These are phyloP conservation scores for Asterochloris sp. DNA, from an alignment of 139 green algal genomes.

Conservation along the genomic window DNA sequence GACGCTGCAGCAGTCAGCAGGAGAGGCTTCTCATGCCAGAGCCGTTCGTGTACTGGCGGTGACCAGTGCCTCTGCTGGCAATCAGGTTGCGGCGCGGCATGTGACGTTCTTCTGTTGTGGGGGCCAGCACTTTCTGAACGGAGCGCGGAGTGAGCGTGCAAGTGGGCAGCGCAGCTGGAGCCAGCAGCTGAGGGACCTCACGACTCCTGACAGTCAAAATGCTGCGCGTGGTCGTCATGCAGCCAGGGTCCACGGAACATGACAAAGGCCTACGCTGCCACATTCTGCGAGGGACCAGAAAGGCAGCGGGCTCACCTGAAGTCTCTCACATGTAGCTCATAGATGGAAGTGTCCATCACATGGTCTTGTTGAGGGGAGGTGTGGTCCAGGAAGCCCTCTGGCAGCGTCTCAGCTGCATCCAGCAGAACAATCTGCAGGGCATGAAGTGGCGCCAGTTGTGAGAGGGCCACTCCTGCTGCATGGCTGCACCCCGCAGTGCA, in stretches of 20 bases:
- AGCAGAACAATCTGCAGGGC: conserved; percentile 40
- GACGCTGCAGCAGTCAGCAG: conserved; percentile 35
- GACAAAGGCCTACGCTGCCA: neutral
- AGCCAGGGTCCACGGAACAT: neutral
- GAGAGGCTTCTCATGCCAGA: neutral
- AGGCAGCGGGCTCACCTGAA: conserved; percentile 56
- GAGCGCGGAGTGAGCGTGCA: no score
- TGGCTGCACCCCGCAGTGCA: no score
- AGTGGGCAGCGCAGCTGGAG: no score
- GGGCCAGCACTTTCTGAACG: no score
- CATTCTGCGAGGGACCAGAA: neutral
- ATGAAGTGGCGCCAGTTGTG: neutral
- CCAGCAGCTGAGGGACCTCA: no score
- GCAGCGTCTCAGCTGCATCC: conserved; percentile 28
- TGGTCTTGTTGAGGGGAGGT: conserved; percentile 16
- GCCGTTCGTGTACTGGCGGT: no score
- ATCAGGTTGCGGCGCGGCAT: no score
- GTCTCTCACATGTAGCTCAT: conserved; percentile 92
- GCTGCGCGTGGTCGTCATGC: neutral
- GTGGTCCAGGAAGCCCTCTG: conserved; percentile 48
- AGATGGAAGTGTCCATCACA: conserved; percentile 73
- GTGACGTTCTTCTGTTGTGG: no score
- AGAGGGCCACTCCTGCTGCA: no score
- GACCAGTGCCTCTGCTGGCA: no score
- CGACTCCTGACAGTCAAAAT: neutral